phyloP scores from a whole-genome alignment of 169 alveolate species.

The Neospora caninum region DNA sequence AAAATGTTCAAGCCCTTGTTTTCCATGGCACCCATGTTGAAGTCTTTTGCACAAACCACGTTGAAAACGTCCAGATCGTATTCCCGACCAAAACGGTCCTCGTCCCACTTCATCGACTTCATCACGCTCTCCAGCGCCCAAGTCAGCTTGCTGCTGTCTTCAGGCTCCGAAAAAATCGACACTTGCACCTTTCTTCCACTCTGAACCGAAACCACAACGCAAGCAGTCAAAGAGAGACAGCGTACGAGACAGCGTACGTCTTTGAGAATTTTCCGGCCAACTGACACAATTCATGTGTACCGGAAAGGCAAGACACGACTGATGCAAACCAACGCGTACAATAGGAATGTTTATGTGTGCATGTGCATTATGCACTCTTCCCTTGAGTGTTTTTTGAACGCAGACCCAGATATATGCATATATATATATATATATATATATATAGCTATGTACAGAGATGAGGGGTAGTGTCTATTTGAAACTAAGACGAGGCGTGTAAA shows the following conservation, averaged over 20 bases:
- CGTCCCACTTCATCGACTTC: conserved; percentile 94
- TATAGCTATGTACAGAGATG: background rate
- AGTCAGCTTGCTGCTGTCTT: conserved; percentile 79
- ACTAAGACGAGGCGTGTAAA: too few relatives aligned
- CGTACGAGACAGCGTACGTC: background rate
- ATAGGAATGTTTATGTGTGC: too few relatives aligned
- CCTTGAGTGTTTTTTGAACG: too few relatives aligned
- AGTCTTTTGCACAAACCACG: conserved; percentile 89
- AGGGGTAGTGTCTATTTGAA: too few relatives aligned
- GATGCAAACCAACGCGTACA: too few relatives aligned
- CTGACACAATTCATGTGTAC: too few relatives aligned
- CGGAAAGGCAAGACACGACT: too few relatives aligned
- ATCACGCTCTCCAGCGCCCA: conserved; percentile 89
- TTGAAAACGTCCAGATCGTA: conserved; percentile 90
- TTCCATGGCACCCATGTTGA: conserved; percentile 95
- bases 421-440: background rate
- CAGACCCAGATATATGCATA: background rate
- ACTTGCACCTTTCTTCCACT: conserved; percentile 76
- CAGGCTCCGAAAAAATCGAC: conserved; percentile 85
- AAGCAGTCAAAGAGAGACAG: too few relatives aligned
- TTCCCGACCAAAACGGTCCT: conserved; percentile 89
- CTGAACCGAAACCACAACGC: background rate
- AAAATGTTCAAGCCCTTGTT: conserved; percentile 92
- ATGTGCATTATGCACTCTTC: too few relatives aligned
- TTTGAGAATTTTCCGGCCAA: background rate